phyloP scores from a whole-genome alignment of 2,329 filamentous ascomycete species.

The Fusarium nodosum region DNA sequence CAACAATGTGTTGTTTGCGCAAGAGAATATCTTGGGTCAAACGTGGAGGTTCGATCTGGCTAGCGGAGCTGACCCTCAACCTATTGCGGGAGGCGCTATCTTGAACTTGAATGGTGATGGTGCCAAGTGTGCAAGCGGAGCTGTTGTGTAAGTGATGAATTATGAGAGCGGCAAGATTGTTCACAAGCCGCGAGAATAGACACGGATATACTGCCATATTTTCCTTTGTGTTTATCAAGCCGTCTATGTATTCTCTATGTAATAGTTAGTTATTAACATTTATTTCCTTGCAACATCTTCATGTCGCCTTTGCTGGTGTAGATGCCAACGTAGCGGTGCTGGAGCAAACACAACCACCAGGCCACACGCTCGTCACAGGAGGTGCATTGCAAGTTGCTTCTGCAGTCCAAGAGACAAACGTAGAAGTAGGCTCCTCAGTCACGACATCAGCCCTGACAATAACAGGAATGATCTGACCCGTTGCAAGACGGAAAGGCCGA shows the following conservation, averaged over 20 bases:
- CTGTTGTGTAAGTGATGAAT: not conserved
- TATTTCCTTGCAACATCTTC: slow-evolving; percentile 8
- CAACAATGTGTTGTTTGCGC: slow-evolving; percentile 5
- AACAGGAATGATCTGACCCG: slow-evolving; percentile 76
- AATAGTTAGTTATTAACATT: slow-evolving; percentile 17
- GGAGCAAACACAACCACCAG: slow-evolving; percentile 59
- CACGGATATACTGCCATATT: slow-evolving; percentile 22
- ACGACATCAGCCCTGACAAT: slow-evolving; percentile 71
- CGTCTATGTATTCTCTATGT: slow-evolving; percentile 28
- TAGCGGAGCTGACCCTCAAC: not conserved
- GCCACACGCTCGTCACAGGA: slow-evolving; percentile 60
- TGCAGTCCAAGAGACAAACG: slow-evolving; percentile 54
- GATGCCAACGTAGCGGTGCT: slow-evolving; percentile 47
- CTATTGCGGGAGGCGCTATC: slow-evolving; percentile 8
- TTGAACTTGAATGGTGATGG: slow-evolving; percentile 32
- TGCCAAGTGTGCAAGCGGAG: slow-evolving; percentile 26
- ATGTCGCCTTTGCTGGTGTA: slow-evolving; percentile 35
- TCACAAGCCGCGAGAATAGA: slow-evolving; percentile 18
- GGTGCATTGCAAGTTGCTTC: slow-evolving; percentile 61
- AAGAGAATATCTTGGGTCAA: slow-evolving; percentile 13
- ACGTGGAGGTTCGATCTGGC: slow-evolving; percentile 29
- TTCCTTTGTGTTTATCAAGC: slow-evolving; percentile 29
- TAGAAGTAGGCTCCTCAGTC: slow-evolving; percentile 46
- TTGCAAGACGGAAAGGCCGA: slow-evolving; percentile 71
- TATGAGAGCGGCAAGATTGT: slow-evolving; percentile 38